Conservation (phyloP, 768 basidiomycete species). For the Pleurotus djamor region DNA sequence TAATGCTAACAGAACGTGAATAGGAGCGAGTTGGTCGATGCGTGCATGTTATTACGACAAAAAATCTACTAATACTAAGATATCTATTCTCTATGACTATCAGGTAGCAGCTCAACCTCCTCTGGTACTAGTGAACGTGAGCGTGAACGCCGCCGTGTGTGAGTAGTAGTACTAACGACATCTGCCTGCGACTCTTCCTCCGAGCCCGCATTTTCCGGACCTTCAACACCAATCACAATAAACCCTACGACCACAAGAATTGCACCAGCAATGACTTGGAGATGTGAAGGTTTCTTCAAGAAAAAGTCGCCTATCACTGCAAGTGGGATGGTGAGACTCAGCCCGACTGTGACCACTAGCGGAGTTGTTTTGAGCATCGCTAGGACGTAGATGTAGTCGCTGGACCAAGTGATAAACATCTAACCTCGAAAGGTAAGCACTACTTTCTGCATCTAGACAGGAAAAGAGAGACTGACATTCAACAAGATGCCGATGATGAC, state of each 20-base stretch:
- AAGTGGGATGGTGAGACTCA: conserved; percentile 91
- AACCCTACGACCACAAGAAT: conserved; percentile 75
- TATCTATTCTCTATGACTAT: conserved; percentile 6
- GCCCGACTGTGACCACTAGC: conserved; percentile 87
- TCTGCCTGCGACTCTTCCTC: not conserved
- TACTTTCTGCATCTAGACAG: too few relatives aligned
- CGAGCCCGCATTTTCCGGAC: not conserved
- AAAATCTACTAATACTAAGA: not conserved
- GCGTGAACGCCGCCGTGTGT: not conserved
- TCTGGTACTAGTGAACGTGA: not conserved
- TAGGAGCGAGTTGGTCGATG: too few relatives aligned
- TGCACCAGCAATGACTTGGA: conserved; percentile 72
- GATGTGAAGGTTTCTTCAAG: conserved; percentile 52
- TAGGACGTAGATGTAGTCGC: conserved; percentile 83
- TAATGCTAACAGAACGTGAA: not conserved
- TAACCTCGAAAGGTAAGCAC: conserved; percentile 25
- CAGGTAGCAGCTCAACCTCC: conserved; percentile 3
- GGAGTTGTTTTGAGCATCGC: conserved; percentile 98
- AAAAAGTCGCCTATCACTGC: conserved; percentile 83
- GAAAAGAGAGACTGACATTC: too few relatives aligned
- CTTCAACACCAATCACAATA: conserved; percentile 62
- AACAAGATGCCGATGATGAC: conserved; percentile 29
- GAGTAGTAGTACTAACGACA: not conserved
- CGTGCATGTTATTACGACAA: too few relatives aligned
- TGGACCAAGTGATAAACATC: conserved; percentile 82